Conservation (phyloP, 495 filamentous ascomycete species). For the Jackrogersella multiformis region DNA sequence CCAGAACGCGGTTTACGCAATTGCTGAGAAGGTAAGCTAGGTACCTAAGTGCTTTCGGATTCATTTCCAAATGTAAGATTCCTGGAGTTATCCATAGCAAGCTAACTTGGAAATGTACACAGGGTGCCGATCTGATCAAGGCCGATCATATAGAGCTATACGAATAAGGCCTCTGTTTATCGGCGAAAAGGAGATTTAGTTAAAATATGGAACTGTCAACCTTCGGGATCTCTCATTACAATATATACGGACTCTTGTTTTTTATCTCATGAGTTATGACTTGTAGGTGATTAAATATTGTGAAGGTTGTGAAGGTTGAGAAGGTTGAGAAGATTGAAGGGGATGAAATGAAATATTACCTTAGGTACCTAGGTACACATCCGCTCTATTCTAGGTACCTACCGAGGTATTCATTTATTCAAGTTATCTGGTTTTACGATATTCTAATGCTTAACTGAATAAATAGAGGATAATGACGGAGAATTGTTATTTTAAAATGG, state of each 20-base stretch:
- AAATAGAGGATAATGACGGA: not conserved
- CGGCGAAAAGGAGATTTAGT: not conserved
- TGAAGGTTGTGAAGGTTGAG: too few relatives aligned
- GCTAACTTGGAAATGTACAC: conserved; percentile 18
- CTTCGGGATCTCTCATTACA: not conserved
- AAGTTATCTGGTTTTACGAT: not conserved
- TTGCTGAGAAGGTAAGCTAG: conserved; percentile 65
- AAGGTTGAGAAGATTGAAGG: not conserved
- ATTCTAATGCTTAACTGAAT: not conserved
- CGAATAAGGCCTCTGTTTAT: conserved; percentile 5
- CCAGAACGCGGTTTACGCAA: conserved; percentile 64
- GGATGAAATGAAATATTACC: not conserved
- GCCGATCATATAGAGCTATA: conserved; percentile 50
- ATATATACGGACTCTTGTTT: not conserved
- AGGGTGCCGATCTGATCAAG: conserved; percentile 62
- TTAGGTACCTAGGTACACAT: not conserved
- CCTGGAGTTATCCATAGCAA: too few relatives aligned
- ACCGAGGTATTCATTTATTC: not conserved
- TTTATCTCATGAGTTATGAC: conserved; percentile 1
- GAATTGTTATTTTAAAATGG: not conserved
- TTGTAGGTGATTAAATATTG: not conserved
- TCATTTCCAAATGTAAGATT: not conserved
- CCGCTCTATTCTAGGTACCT: not conserved
- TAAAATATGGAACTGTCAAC: not conserved
- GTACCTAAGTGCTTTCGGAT: conserved; percentile 4